Percentiles rank a stretch among this genome's conserved stretches.
These are phyloP conservation scores for Diaporthe sp. DNA, from an alignment of 2,329 filamentous ascomycete genomes.

Conservation along the genomic window DNA sequence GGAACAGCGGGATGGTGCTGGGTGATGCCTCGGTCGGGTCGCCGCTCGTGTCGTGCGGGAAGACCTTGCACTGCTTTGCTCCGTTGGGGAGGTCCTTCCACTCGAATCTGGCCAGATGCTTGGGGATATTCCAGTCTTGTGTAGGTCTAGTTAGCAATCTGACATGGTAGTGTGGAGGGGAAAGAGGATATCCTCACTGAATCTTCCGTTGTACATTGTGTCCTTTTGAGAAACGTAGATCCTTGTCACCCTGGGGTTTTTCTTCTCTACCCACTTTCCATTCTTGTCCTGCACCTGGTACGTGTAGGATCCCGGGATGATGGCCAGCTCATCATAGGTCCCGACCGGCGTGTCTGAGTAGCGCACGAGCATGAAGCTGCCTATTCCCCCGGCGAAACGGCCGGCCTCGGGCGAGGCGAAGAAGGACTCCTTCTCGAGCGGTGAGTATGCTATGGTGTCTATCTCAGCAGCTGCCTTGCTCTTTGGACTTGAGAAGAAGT, in stretches of 20 bases:
- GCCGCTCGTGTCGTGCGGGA: constrained; percentile 54
- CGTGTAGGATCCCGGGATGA: constrained; percentile 60
- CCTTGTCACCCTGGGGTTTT: constrained; percentile 60
- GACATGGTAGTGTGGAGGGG: background rate
- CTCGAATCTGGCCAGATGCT: constrained; percentile 65
- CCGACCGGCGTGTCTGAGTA: constrained; percentile 65
- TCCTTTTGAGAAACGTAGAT: constrained; percentile 67
- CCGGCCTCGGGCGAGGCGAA: constrained; percentile 53
- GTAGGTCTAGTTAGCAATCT: background rate
- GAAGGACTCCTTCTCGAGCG: constrained; percentile 57
- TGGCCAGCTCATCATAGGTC: constrained; percentile 65
- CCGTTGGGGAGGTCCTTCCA: constrained; percentile 55
- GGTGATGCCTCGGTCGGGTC: constrained; percentile 49
- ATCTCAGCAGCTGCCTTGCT: constrained; percentile 47
- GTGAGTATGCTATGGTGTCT: constrained; percentile 56
- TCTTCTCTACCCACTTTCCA: constrained; percentile 49
- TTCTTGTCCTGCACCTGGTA: constrained; percentile 52
- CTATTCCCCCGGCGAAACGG: constrained; percentile 57
- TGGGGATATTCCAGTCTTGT: constrained; percentile 67
- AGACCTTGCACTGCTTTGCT: constrained; percentile 57
- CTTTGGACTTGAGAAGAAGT: constrained; percentile 51
- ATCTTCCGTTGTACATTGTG: constrained; percentile 65
- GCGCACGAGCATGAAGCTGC: constrained; percentile 63
- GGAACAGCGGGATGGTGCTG: constrained; percentile 57
- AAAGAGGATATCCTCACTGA: constrained; percentile 51